Evolutionary conservation across 768 basidiomycete species (phyloP), one percentile per base, ranked within the genome.

Genomic region (Clitopilus passeckerianus): DNA sequence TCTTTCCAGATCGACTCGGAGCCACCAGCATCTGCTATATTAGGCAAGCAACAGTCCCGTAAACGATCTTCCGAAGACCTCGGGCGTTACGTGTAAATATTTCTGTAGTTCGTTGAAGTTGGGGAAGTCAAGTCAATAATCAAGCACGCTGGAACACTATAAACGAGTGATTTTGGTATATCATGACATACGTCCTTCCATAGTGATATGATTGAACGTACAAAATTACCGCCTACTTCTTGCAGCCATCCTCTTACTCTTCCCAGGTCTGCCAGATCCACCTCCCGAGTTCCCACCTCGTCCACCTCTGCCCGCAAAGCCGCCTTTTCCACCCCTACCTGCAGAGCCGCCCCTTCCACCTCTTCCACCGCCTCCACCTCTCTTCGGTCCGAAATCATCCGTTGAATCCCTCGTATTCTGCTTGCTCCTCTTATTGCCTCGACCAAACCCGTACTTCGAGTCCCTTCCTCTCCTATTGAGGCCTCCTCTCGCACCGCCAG

Each of bases 391-490:
- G 64, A 93, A 91, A 66, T 85, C 79, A 66, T 93, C 91, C 9
- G 91, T 93, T 1, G 90, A 92, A 56, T 87, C 84, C 57, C 77
- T 78, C 9, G 89, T 93, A 66, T 95, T 96, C 69, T 89, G 85
- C 74, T 95, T 95, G 34, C 86, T 82, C 57, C 86, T 77, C 65
- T 82, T 76, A 5, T 84, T 86, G 2, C 79, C 79, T 22, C 91
- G 86, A 20, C 90, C 89, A 65, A 90, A 90, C 14, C 93, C 91
- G 68, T 82, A 95, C 71, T 95, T 95, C 67, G 83, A 71, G 70
- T 96, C 87, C 43, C 93, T 83, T 14, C 77, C 80, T 23, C 77
- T 70, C 16, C 91, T 85, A 50, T 83, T 77, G 61, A 89, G 64
- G 6, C 64, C 64, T 9, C 66, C 55, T 6, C 65, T 66, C 22